These are phyloP conservation scores for Penicillium atrosanguineum DNA, from an alignment of 495 filamentous ascomycete genomes.

Conservation along the genomic window DNA sequence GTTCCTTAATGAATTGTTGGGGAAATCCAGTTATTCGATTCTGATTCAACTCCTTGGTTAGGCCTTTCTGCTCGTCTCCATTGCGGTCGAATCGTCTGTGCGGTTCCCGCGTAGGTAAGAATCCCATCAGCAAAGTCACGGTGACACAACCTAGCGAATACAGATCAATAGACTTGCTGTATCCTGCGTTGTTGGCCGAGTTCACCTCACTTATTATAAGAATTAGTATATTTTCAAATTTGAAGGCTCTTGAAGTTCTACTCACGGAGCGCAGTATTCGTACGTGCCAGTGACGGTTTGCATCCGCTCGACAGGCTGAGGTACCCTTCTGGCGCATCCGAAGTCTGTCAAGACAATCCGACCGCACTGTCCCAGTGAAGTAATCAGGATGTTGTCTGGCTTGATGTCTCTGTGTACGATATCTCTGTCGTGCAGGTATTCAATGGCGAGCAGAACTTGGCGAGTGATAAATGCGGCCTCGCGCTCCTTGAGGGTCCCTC, in stretches of 20 bases:
- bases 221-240: not conserved
- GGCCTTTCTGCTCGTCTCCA: not conserved
- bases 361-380: constrained; percentile 42
- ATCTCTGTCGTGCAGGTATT: constrained; percentile 54
- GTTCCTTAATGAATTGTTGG: constrained; percentile 52
- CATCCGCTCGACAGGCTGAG: constrained; percentile 48
- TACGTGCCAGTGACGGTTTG: constrained; percentile 61
- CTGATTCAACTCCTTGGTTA: constrained; percentile 24
- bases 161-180: constrained; percentile 61
- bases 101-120: not conserved
- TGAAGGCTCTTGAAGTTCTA: not conserved
- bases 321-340: constrained; percentile 55
- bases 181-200: constrained; percentile 36
- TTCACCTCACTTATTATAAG: constrained; percentile 46
- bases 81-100: constrained; percentile 31
- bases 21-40: constrained; percentile 35
- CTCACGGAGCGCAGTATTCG: constrained; percentile 73
- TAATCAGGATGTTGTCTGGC: constrained; percentile 67
- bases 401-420: constrained; percentile 71
- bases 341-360: constrained; percentile 74
- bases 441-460: constrained; percentile 59
- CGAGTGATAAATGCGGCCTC: constrained; percentile 55
- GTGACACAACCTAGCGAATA: constrained; percentile 61
- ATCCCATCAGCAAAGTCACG: constrained; percentile 48
- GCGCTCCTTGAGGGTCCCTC: constrained; percentile 43